Percentiles rank a stretch among this genome's conserved stretches.
These are phyloP conservation scores for Eutrema salsugineum DNA, from an alignment of 441 rosid genomes.

Conservation along the genomic window DNA sequence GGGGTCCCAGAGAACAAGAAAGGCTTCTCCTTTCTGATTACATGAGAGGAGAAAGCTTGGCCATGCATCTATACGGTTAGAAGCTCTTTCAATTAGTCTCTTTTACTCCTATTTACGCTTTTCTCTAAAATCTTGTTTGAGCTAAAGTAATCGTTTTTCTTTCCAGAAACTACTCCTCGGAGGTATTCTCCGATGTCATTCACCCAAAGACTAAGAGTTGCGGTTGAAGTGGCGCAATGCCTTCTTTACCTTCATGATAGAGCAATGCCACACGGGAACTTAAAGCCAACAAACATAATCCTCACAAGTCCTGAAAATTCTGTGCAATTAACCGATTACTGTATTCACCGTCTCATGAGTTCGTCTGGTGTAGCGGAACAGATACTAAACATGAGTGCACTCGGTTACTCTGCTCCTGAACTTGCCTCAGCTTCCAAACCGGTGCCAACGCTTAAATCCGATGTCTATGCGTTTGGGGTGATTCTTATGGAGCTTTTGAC, in stretches of 20 bases:
- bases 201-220: slow-evolving; percentile 75
- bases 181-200: slow-evolving; percentile 74
- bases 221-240: slow-evolving; percentile 73
- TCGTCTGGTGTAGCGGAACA: slow-evolving; percentile 83
- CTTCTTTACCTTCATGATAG: slow-evolving; percentile 79
- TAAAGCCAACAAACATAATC: slow-evolving; percentile 87
- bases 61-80: slow-evolving; percentile 90
- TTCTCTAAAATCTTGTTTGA: neutral
- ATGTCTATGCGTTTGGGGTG: slow-evolving; percentile 89
- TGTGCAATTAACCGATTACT: slow-evolving; percentile 62
- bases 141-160: neutral
- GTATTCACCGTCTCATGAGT: slow-evolving; percentile 89
- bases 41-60: slow-evolving; percentile 83
- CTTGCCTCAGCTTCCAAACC: slow-evolving; percentile 66
- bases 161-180: slow-evolving; percentile 88
- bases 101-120: neutral
- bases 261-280: slow-evolving; percentile 78
- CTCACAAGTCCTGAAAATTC: slow-evolving; percentile 51
- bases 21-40: slow-evolving; percentile 88
- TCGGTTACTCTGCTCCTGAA: slow-evolving; percentile 91
- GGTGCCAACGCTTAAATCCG: slow-evolving; percentile 65
- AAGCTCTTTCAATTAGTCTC: slow-evolving; percentile 3
- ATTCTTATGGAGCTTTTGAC: slow-evolving; percentile 89
- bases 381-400: slow-evolving; percentile 84
- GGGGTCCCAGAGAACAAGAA: slow-evolving; percentile 98